A percentile compares a stretch with the other conserved stretches of the same genome.
Evolutionary conservation across 441 rosid species (phyloP).

Genomic region (Isatis lusitanica): DNA sequence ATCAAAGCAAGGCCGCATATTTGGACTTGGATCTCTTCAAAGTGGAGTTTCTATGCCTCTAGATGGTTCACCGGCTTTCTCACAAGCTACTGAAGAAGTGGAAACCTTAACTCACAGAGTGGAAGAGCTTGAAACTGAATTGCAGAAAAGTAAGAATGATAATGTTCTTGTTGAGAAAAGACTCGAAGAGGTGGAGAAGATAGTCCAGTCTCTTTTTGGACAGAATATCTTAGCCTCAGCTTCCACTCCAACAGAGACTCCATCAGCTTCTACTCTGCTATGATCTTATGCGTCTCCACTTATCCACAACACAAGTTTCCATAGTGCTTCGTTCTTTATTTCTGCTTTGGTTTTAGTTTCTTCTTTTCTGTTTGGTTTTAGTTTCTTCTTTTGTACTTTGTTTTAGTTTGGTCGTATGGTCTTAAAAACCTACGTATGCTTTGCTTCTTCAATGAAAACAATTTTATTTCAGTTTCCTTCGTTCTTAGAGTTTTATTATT

Average conservation of each 20-base stretch:
- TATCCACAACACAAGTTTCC: too few relatives aligned
- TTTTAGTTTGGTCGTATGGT: too few relatives aligned
- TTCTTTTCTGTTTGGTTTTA: too few relatives aligned
- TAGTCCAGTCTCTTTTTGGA: neutral
- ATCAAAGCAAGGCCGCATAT: neutral
- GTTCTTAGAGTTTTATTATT: too few relatives aligned
- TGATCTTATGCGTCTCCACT: too few relatives aligned
- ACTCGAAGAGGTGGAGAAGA: neutral
- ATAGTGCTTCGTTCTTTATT: too few relatives aligned
- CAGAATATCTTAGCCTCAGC: neutral
- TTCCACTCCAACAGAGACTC: too few relatives aligned
- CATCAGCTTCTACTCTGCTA: neutral
- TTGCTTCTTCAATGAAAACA: too few relatives aligned
- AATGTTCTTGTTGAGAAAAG: neutral
- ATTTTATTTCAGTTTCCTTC: too few relatives aligned
- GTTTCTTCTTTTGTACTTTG: too few relatives aligned
- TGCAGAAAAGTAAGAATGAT: neutral
- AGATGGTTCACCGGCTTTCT: neutral
- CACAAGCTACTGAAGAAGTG: neutral
- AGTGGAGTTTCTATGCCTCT: neutral
- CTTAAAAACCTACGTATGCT: too few relatives aligned
- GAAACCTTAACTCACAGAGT: neutral
- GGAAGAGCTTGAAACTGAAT: neutral
- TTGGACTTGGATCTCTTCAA: slow-evolving; percentile 14
- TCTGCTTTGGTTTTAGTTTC: too few relatives aligned